These are phyloP conservation scores for Vaccinium myrtillus DNA, from an alignment of 148 eudicot genomes.

Conservation along the genomic window DNA sequence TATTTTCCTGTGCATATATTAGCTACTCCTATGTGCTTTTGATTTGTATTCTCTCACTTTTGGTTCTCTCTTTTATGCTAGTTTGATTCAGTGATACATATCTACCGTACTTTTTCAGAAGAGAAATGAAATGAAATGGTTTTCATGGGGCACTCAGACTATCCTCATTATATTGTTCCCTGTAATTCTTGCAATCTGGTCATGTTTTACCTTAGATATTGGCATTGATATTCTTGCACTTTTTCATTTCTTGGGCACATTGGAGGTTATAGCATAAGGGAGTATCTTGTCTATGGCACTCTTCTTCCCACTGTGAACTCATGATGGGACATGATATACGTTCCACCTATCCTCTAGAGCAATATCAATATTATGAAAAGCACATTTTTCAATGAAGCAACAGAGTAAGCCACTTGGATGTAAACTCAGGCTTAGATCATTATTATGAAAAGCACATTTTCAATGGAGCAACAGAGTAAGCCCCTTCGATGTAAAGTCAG, in stretches of 20 bases:
- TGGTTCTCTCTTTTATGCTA: neutral
- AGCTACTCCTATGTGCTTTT: neutral
- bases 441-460: neutral
- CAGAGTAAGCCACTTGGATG: too few relatives aligned
- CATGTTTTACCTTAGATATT: constrained; percentile 14
- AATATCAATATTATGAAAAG: neutral
- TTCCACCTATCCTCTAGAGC: neutral
- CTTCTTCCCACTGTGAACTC: too few relatives aligned
- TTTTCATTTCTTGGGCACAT: neutral
- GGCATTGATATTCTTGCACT: neutral
- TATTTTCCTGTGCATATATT: constrained; percentile 57
- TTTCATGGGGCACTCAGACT: constrained; percentile 86
- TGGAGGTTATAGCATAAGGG: neutral
- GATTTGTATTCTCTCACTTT: neutral
- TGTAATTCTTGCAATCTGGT: constrained; percentile 80
- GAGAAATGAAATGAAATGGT: constrained; percentile 58
- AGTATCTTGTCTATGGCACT: too few relatives aligned
- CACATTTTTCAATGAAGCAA: neutral
- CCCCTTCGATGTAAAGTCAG: neutral
- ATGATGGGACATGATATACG: too few relatives aligned
- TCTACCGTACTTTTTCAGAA: constrained; percentile 40
- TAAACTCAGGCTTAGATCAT: too few relatives aligned
- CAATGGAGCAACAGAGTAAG: neutral
- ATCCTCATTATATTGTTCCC: constrained; percentile 73
- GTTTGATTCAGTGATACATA: neutral